Evolutionary conservation across 192 early-diverging fungal genomes (phyloP).

Genomic region (Coemansia sp.): DNA sequence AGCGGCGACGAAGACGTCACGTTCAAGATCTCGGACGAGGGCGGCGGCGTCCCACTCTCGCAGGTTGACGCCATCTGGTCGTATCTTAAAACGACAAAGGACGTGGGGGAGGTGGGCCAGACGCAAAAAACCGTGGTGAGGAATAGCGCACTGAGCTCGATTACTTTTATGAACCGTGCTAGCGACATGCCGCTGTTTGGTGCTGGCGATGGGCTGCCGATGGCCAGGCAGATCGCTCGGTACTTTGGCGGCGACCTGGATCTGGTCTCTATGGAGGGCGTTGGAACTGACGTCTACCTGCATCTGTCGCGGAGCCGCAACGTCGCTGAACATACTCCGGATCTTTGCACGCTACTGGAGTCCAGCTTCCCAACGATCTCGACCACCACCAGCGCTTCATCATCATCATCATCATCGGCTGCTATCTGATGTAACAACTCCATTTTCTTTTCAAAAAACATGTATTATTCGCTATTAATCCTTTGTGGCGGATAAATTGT

Average conservation of each 20-base stretch:
- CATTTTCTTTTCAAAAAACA: not conserved
- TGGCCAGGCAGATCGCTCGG: slow-evolving; percentile 58
- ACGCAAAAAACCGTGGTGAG: slow-evolving; percentile 14
- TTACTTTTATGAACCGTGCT: slow-evolving; percentile 36
- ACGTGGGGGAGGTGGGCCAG: not conserved
- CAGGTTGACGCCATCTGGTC: slow-evolving; percentile 61
- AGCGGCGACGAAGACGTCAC: slow-evolving; percentile 64
- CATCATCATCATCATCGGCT: slow-evolving; percentile 3
- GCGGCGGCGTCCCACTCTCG: slow-evolving; percentile 61
- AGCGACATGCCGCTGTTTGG: slow-evolving; percentile 44
- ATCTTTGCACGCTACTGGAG: slow-evolving; percentile 39
- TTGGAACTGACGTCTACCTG: slow-evolving; percentile 63
- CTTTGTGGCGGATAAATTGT: not conserved
- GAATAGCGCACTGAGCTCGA: slow-evolving; percentile 23
- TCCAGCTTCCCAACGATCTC: slow-evolving; percentile 6
- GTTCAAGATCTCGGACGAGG: slow-evolving; percentile 65
- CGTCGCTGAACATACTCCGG: slow-evolving; percentile 24
- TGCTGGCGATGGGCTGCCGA: slow-evolving; percentile 48
- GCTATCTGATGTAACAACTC: not conserved
- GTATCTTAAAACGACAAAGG: slow-evolving; percentile 47
- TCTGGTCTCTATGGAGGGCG: slow-evolving; percentile 66
- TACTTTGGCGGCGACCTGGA: slow-evolving; percentile 69
- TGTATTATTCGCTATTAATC: slow-evolving; percentile 1
- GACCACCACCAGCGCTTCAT: not conserved
- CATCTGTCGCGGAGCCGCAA: slow-evolving; percentile 50